Conservation (phyloP, 2,329 filamentous ascomycete species). For the Cadophora sp. region DNA sequence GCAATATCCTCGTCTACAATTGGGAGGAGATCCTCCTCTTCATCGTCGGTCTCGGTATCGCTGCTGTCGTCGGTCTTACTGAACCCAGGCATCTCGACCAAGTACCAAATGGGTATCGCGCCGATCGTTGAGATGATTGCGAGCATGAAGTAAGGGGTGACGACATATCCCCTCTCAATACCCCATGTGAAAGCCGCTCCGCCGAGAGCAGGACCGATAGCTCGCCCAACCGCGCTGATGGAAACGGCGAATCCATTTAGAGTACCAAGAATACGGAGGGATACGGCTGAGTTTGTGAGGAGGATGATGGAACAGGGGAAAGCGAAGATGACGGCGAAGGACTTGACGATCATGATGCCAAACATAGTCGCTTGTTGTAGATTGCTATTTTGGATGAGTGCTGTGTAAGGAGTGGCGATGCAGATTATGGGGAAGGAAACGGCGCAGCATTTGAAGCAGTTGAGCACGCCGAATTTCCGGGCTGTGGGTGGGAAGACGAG, state of each 20-base stretch:
- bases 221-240: constrained; percentile 80
- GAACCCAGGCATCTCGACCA: constrained; percentile 77
- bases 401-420: constrained; percentile 81
- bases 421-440: constrained; percentile 77
- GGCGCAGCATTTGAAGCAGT: constrained; percentile 73
- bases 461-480: constrained; percentile 73
- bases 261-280: constrained; percentile 80
- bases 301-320: constrained; percentile 92
- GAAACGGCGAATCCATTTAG: constrained; percentile 91
- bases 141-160: constrained; percentile 85
- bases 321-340: constrained; percentile 78
- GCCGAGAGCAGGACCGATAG: constrained; percentile 75
- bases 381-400: constrained; percentile 59
- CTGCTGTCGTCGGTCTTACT: constrained; percentile 48
- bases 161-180: constrained; percentile 75
- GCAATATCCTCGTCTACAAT: constrained; percentile 31
- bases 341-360: constrained; percentile 74
- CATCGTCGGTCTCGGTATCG: constrained; percentile 28
- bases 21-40: constrained; percentile 32
- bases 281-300: constrained; percentile 84
- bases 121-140: constrained; percentile 67
- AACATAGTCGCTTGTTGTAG: constrained; percentile 69
- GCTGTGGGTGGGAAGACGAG: constrained; percentile 83
- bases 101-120: constrained; percentile 74
- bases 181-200: constrained; percentile 80